These are phyloP conservation scores for Beta macrorhiza DNA, from an alignment of 179 eudicot genomes.

Conservation along the genomic window DNA sequence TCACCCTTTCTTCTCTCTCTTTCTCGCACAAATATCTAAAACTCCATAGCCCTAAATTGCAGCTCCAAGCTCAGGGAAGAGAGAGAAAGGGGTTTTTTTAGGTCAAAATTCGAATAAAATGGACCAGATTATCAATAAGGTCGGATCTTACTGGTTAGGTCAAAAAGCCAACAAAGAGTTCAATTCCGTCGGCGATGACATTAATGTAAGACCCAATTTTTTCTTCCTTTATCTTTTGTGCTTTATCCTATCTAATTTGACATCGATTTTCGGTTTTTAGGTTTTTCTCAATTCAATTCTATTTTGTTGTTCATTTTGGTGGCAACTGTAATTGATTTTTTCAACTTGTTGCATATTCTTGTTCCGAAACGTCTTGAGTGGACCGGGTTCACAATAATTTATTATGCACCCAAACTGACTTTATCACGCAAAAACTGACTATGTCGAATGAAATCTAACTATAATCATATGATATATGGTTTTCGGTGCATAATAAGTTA, in stretches of 20 bases:
- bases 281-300: neutral
- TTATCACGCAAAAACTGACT: no score
- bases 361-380: no score
- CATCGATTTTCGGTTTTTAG: neutral
- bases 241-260: neutral
- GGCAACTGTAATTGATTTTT: no score
- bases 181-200: slow-evolving; percentile 69
- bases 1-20: slow-evolving; percentile 9
- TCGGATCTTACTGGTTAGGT: slow-evolving; percentile 87
- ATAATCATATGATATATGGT: no score
- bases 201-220: slow-evolving; percentile 48
- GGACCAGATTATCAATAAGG: slow-evolving; percentile 81
- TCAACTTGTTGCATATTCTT: no score
- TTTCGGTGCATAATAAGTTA: no score
- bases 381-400: no score
- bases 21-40: slow-evolving; percentile 18
- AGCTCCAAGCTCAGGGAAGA: slow-evolving; percentile 1
- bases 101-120: slow-evolving; percentile 25
- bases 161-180: slow-evolving; percentile 77
- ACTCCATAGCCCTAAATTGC: neutral
- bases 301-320: no score
- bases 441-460: no score
- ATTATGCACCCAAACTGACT: no score
- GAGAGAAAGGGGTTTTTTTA: neutral
- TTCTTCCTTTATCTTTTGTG: neutral